Conservation (phyloP, 345 rosid genomes). For the Erucastrum elatum region DNA sequence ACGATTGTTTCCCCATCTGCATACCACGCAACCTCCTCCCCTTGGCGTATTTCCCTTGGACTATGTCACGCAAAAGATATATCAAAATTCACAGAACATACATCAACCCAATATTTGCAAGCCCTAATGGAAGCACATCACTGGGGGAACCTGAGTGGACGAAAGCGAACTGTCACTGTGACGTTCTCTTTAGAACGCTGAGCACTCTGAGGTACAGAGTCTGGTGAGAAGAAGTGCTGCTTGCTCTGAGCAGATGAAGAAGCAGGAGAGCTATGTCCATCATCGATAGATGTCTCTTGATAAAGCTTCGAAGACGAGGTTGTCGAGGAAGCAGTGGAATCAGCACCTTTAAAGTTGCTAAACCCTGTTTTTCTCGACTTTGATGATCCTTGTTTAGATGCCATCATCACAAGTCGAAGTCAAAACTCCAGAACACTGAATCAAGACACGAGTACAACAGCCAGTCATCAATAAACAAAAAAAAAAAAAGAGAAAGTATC, state of each 20-base stretch:
- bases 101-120: constrained; percentile 1
- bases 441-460: constrained; percentile 18
- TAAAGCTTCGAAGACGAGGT: constrained; percentile 83
- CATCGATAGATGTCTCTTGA: constrained; percentile 77
- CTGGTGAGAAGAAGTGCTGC: constrained; percentile 66
- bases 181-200: constrained; percentile 84
- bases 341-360: constrained; percentile 52
- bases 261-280: constrained; percentile 94
- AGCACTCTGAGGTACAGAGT: constrained; percentile 41
- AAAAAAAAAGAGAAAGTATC: background rate
- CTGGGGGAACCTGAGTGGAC: constrained; percentile 75
- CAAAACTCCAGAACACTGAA: constrained; percentile 34
- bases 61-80: constrained; percentile 43
- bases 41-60: constrained; percentile 94
- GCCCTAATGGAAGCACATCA: constrained; percentile 12
- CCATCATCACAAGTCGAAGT: constrained; percentile 65
- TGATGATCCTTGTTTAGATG: constrained; percentile 63
- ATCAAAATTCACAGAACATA: constrained; percentile 28
- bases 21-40: constrained; percentile 99
- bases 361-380: constrained; percentile 57
- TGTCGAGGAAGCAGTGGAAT: constrained; percentile 85
- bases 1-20: constrained; percentile 97
- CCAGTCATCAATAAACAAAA: background rate
- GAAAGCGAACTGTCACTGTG: constrained; percentile 93
- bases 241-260: constrained; percentile 92